Evolutionary conservation across 352 stramenopile species (phyloP).

Genomic region (Phytophthora multivora): DNA sequence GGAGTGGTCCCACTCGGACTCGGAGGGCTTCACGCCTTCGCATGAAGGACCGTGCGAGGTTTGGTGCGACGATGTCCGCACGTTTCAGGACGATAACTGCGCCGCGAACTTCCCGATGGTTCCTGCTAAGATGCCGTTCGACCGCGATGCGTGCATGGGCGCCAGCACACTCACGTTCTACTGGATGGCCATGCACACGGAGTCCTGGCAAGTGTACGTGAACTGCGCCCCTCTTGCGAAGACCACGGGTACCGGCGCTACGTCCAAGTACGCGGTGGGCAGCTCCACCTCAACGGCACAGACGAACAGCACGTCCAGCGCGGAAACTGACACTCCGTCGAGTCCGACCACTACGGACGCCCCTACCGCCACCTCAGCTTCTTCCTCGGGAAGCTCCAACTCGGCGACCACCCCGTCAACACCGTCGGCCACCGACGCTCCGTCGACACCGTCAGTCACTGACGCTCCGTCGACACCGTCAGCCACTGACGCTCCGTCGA

Average conservation of each 20-base stretch:
- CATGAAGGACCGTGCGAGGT: slow-evolving; percentile 48
- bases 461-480: slow-evolving; percentile 1
- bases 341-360: slow-evolving; percentile 3
- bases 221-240: slow-evolving; percentile 28
- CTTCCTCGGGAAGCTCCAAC: background rate
- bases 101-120: slow-evolving; percentile 23
- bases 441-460: background rate
- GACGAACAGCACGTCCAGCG: slow-evolving; percentile 21
- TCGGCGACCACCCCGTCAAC: background rate
- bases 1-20: slow-evolving; percentile 24
- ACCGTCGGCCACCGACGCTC: background rate
- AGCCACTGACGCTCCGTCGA: slow-evolving; percentile 6
- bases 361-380: slow-evolving; percentile 2
- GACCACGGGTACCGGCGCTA: slow-evolving; percentile 17
- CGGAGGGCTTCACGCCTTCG: slow-evolving; percentile 30
- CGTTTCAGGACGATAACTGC: slow-evolving; percentile 25
- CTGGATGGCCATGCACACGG: slow-evolving; percentile 45
- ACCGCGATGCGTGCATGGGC: slow-evolving; percentile 26
- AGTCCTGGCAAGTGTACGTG: slow-evolving; percentile 47
- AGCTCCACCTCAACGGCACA: slow-evolving; percentile 11
- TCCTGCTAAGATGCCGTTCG: slow-evolving; percentile 36
- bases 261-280: slow-evolving; percentile 26
- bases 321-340: slow-evolving; percentile 11
- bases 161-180: slow-evolving; percentile 36
- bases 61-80: slow-evolving; percentile 40